Evolutionary conservation across 805 yeast genomes (phyloP), one percentile per base, ranked within the genome.

Genomic region (Zygosaccharomyces kombuchaensis): DNA sequence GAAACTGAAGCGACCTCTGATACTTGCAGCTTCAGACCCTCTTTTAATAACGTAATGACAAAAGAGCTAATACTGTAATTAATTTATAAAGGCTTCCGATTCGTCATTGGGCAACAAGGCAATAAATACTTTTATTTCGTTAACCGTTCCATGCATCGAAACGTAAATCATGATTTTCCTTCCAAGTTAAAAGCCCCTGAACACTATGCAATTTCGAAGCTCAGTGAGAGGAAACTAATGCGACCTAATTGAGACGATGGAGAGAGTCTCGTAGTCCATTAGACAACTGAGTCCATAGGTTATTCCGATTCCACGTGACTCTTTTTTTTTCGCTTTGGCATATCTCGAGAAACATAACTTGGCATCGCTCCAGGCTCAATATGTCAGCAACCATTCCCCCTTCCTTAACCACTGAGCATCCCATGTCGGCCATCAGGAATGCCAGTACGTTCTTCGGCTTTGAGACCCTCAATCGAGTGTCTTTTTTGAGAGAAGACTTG

Each of bases 401-500:
- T 29, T 29, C 29, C 32, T 29, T 13, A 14, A 29, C 16, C 14
- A 3, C 14, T 7, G 16, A 22, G 29, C n/a, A 21, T n/a, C 12
- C 25, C 12, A 38, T 38, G 41, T 38, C 41, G 32, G 44, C 43
- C 22, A 40, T 36, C 34, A 42, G 44, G 29, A 41, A 36, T 30
- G 47, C 45, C 14, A 41, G 39, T 13, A 47, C 52, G 9, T 59
- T 55, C 56, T 80, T 75, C 51, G 82, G 80, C 5, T 63, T 69
- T 19, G 76, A 72, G 44, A 72, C 69, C 7, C 62, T 80, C 44
- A 80, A 80, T 54, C 60, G 84, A 46, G 81, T 77, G 6, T 77
- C 82, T 2, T 80, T 80, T 51, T 59, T 80, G 9, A 65, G 84
- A 50, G 75, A 71, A 22, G 81, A 79, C 52, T 42, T 64, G 8